A percentile compares a stretch with the other conserved stretches of the same genome.
These are phyloP conservation scores for Penicillium crystallinum DNA, from an alignment of 495 filamentous ascomycete genomes.

Conservation along the genomic window DNA sequence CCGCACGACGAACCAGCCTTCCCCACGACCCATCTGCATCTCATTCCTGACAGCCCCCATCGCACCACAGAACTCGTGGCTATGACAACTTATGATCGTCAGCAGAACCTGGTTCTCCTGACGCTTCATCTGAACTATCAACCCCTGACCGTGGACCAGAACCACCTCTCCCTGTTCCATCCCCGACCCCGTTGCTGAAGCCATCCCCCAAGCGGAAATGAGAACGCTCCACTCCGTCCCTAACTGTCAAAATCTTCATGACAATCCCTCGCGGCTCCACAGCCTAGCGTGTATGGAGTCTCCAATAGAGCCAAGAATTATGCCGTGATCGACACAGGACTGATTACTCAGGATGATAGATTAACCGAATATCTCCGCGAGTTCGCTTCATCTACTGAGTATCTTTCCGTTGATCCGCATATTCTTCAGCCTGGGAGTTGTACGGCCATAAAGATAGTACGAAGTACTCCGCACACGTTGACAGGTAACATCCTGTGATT, in stretches of 20 bases:
- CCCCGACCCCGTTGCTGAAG: background rate
- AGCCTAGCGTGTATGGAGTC: background rate
- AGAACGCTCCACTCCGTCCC: background rate
- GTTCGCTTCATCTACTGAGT: background rate
- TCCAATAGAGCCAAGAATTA: background rate
- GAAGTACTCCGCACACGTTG: background rate
- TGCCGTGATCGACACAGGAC: background rate
- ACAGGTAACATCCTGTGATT: background rate
- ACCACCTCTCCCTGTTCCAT: background rate
- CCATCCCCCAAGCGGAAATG: background rate
- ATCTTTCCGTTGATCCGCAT: background rate
- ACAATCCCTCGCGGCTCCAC: background rate
- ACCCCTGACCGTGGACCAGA: background rate
- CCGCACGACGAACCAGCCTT: background rate
- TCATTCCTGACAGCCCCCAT: background rate
- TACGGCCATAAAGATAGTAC: too few relatives aligned
- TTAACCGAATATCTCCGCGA: background rate
- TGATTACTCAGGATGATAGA: background rate
- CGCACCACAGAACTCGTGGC: background rate
- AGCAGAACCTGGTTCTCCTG: background rate
- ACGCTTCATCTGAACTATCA: background rate
- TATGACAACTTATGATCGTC: background rate
- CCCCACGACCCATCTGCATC: background rate
- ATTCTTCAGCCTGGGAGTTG: too few relatives aligned
- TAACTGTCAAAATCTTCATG: conserved; percentile 1